Evolutionary conservation across 140 eudicot genomes (phyloP).

Genomic region (Stevia rebaudiana): DNA sequence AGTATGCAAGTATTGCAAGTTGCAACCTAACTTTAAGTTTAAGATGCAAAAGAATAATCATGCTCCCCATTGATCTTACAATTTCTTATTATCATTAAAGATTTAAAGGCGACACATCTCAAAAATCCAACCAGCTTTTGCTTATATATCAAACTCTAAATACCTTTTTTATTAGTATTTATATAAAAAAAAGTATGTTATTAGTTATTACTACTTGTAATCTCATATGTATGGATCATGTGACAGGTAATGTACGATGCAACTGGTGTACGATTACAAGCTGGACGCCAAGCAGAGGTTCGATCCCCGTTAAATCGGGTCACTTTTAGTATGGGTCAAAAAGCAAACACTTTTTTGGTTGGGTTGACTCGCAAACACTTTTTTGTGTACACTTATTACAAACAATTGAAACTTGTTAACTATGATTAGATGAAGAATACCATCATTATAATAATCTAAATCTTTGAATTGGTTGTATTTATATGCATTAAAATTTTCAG

Average conservation of each 20-base stretch:
- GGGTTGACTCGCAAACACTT: background rate
- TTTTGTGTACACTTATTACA: background rate
- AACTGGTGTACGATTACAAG: constrained; percentile 89
- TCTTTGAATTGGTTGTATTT: background rate
- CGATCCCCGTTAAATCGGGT: constrained; percentile 8
- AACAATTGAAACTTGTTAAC: background rate
- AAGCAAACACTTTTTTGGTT: background rate
- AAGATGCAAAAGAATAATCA: background rate
- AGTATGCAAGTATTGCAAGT: background rate
- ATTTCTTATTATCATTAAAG: background rate
- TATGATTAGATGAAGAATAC: background rate
- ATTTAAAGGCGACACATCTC: background rate
- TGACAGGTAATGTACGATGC: constrained; percentile 99
- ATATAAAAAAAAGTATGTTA: background rate
- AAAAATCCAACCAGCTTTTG: background rate
- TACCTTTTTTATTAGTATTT: background rate
- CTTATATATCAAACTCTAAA: background rate
- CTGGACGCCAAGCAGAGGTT: constrained; percentile 99
- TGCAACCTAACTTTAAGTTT: background rate
- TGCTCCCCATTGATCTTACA: background rate
- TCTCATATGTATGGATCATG: constrained; percentile 9
- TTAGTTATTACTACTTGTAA: constrained; percentile 1
- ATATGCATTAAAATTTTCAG: constrained; percentile 33
- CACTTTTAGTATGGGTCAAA: no score
- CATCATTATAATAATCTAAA: background rate